phyloP scores from a whole-genome alignment of 805 yeast genomes.

The Ogataea nakhonphanomensis region DNA sequence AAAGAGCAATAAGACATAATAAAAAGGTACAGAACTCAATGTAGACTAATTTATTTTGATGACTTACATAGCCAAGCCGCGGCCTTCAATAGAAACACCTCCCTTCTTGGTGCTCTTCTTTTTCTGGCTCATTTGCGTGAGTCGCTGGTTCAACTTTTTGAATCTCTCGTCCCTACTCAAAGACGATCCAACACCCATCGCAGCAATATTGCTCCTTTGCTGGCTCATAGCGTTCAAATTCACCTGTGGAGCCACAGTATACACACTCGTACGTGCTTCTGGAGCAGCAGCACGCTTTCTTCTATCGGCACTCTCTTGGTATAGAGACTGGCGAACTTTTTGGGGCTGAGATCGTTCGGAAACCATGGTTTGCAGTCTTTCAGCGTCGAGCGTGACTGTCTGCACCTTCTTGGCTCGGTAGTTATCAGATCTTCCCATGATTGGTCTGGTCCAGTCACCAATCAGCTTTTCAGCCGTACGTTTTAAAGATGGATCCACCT shows the following conservation, averaged over 20 bases:
- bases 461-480: conserved; percentile 86
- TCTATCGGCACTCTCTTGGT: conserved; percentile 87
- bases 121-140: conserved; percentile 45
- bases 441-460: conserved; percentile 98
- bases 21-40: conserved; percentile 8
- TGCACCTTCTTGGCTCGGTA: conserved; percentile 82
- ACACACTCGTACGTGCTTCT: conserved; percentile 82
- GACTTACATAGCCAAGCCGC: conserved; percentile 35
- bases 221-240: conserved; percentile 44
- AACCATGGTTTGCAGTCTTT: conserved; percentile 40
- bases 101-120: conserved; percentile 54
- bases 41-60: conserved; percentile 1
- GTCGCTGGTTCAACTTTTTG: conserved; percentile 66
- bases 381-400: conserved; percentile 64
- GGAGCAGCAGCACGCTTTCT: conserved; percentile 96
- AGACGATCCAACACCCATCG: conserved; percentile 48
- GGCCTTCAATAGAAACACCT: conserved; percentile 81
- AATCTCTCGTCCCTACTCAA: conserved; percentile 71
- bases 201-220: conserved; percentile 36
- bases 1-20: conserved; percentile 12
- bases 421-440: conserved; percentile 91
- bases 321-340: conserved; percentile 50
- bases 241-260: conserved; percentile 85
- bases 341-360: conserved; percentile 29
- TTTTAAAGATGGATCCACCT: conserved; percentile 84